Evolutionary conservation across 192 early-diverging fungal species (phyloP).

Genomic region (Backusella psychrophila): DNA sequence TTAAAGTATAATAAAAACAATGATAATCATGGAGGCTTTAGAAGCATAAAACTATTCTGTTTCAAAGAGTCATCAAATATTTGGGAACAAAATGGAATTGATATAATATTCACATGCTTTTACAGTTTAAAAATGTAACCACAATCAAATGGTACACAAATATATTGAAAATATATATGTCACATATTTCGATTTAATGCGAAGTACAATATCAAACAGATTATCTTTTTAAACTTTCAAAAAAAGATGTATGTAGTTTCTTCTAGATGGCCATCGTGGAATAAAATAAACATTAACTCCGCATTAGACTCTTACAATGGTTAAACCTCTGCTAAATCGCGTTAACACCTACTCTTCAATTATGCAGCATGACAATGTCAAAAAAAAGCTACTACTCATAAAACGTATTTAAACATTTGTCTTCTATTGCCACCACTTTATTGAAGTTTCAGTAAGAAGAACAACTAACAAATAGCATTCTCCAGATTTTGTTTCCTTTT

Average conservation of each 20-base stretch:
- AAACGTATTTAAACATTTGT: not conserved
- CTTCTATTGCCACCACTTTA: not conserved
- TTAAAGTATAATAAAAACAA: too few relatives aligned
- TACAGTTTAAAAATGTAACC: too few relatives aligned
- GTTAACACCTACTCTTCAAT: not conserved
- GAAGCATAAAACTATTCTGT: too few relatives aligned
- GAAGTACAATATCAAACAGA: not conserved
- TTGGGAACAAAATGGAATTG: not conserved
- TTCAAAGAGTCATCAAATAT: too few relatives aligned
- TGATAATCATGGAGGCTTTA: too few relatives aligned
- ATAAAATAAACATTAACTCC: not conserved
- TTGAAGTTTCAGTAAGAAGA: not conserved
- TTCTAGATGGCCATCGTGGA: not conserved
- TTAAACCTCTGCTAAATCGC: not conserved
- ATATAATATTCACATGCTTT: not conserved
- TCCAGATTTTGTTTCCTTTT: conserved; percentile 3
- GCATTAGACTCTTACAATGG: not conserved
- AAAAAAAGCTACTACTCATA: not conserved
- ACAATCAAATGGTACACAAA: too few relatives aligned
- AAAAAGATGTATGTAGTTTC: not conserved
- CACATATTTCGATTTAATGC: not conserved
- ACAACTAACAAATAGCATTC: conserved; percentile 32
- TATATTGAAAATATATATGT: not conserved
- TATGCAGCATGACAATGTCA: not conserved
- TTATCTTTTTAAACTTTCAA: not conserved